Conservation (phyloP, 768 basidiomycete genomes). For the Rhodotorula paludigena region DNA sequence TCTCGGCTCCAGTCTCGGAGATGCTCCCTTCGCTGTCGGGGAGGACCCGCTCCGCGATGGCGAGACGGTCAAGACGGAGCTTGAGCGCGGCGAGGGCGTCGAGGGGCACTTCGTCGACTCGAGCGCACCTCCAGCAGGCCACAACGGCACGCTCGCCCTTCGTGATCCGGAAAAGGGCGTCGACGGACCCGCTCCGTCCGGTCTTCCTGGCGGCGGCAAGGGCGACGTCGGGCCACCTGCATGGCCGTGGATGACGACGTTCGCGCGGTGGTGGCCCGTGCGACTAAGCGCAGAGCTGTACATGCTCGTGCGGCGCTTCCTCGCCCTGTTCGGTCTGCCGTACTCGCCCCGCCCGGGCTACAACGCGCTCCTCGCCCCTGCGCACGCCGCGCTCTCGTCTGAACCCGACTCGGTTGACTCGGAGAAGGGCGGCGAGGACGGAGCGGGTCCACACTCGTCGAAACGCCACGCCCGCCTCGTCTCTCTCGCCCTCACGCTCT, state of each 20-base stretch:
- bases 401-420: background rate
- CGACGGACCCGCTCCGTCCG: background rate
- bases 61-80: constrained; percentile 1
- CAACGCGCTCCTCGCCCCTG: constrained; percentile 21
- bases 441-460: no score
- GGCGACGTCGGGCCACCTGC: background rate
- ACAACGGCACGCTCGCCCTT: background rate
- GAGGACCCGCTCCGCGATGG: constrained; percentile 11
- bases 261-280: constrained; percentile 10
- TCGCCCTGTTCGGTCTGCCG: constrained; percentile 15
- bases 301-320: constrained; percentile 22
- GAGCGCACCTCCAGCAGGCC: no score
- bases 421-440: constrained; percentile 5
- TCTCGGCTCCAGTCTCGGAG: background rate
- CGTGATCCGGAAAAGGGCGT: background rate
- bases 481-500: constrained; percentile 1
- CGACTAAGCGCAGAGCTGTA: background rate
- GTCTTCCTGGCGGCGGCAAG: background rate
- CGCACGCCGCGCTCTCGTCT: background rate
- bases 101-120: background rate
- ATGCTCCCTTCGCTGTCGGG: no score
- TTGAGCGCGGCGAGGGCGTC: background rate
- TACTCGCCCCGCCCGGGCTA: constrained; percentile 7
- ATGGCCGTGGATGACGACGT: background rate
- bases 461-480: background rate